Base-by-base conservation (phyloP, 495 filamentous ascomycete species). In the Aspergillus kassunensis region DNA sequence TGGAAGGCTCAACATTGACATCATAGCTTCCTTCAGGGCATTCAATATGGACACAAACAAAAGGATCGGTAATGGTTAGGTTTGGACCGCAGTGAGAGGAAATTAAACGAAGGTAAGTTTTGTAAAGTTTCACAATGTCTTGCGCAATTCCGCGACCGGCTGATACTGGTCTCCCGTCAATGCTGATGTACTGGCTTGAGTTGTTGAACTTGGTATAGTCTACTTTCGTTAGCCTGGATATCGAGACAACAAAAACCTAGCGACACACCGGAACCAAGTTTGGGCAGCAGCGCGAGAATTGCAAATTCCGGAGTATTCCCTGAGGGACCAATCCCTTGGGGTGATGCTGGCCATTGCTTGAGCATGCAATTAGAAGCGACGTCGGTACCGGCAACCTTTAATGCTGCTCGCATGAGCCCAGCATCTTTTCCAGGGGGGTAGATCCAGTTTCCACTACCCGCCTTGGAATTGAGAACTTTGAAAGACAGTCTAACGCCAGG, bases 1-100 rank as follows among this genome's bases (percentile, higher is more conserved):
- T 98, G 0, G 86, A 80, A 0, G 91, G 91, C 60, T 97, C 91
- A 45, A 97, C 76, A 58, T 96, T 97, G 2, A 81, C 77, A 71
- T 97, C 92, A 54, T 98, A 97, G 42, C 76, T 86, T 12, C 79
- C 81, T 4, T 62, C 64, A 1, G 85, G 81, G 58, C 91, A 96
- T 4, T 60, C 59, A 6, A 98, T 80, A 49, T 90, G 83, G 36
- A 97, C 57, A 13, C 76, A 79, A 21, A 97, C 66, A 63, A 96
- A 92, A 0, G 86, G 86, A 51, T 89, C 81, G 24, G 72, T 78
- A 15, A 74, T 42, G 2, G 62, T 43, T 36, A 45, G 37, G 39
- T 42, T 40, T 4, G 4, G 23, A 31, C 51, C 45, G 63, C 40
- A 46, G 57, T 57, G 30, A 30, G 58, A 70, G 18, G 59, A 42